Conservation (phyloP, 768 basidiomycete species). For the Fomitopsis serialis region DNA sequence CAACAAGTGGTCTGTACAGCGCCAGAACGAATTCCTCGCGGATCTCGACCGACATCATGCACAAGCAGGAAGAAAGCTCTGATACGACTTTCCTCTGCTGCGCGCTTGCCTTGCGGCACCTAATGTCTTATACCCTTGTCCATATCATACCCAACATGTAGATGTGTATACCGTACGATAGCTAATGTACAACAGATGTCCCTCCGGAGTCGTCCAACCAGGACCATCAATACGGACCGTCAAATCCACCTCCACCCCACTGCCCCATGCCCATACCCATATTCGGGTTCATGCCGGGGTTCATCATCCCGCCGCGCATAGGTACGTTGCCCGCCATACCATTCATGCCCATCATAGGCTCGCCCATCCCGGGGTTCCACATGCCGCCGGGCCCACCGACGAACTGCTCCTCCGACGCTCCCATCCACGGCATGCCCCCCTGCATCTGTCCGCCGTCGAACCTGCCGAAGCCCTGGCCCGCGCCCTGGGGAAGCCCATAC, state of each 20-base stretch:
- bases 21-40: constrained; percentile 20
- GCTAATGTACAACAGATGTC: not conserved
- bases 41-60: constrained; percentile 17
- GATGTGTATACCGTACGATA: not conserved
- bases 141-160: not conserved
- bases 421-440: constrained; percentile 30
- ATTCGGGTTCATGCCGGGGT: constrained; percentile 10
- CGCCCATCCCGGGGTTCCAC: constrained; percentile 33
- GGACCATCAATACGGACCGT: constrained; percentile 21
- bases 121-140: not conserved
- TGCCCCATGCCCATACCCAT: constrained; percentile 20
- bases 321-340: constrained; percentile 13
- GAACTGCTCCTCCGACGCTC: constrained; percentile 24
- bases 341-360: constrained; percentile 39
- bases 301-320: constrained; percentile 14
- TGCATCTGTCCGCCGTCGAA: constrained; percentile 19
- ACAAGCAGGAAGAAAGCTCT: not conserved
- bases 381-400: constrained; percentile 25
- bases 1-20: constrained; percentile 15
- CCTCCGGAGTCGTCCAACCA: not conserved
- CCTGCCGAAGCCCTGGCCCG: constrained; percentile 20
- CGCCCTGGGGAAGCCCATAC: constrained; percentile 8
- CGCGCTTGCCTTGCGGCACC: not conserved
- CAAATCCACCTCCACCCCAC: constrained; percentile 30
- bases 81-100: too few species aligned